A percentile compares a stretch with the other conserved stretches of the same genome.
Evolutionary conservation across 352 stramenopile genomes (phyloP).

Genomic region (Pythium vanterpoolii): DNA sequence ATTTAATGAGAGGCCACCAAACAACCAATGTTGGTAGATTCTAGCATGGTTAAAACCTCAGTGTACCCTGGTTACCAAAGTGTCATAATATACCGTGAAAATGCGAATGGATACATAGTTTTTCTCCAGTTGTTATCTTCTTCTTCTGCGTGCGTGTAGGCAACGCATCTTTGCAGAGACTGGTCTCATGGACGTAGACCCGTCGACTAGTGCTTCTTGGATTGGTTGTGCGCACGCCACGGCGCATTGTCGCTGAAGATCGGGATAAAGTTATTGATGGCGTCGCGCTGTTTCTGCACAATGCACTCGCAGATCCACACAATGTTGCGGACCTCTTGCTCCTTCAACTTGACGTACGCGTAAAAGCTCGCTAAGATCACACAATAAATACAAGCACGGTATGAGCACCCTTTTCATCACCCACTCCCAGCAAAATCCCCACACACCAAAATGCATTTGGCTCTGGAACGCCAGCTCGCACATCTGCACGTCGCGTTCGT

Average conservation of each 20-base stretch:
- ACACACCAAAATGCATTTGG: constrained; percentile 97
- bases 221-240: constrained; percentile 77
- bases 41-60: constrained; percentile 1
- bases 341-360: constrained; percentile 99
- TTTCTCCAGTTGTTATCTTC: not conserved
- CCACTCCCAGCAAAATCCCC: not conserved
- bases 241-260: constrained; percentile 96
- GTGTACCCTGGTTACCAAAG: not conserved
- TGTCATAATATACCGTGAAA: not conserved
- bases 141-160: not conserved
- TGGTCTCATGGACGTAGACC: not conserved
- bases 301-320: constrained; percentile 99
- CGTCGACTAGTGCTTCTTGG: constrained; percentile 46
- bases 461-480: constrained; percentile 98
- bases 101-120: constrained; percentile 2
- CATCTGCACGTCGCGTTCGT: constrained; percentile 98
- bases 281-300: constrained; percentile 98
- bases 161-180: not conserved
- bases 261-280: constrained; percentile 99
- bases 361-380: constrained; percentile 88
- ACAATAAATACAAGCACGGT: not conserved
- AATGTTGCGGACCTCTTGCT: constrained; percentile 99
- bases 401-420: not conserved
- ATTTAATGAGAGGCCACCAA: not conserved
- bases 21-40: not conserved